Evolutionary conservation across 257 asterid genomes (phyloP), one percentile per base, ranked within the genome.

Genomic region (Solanum boliviense): DNA sequence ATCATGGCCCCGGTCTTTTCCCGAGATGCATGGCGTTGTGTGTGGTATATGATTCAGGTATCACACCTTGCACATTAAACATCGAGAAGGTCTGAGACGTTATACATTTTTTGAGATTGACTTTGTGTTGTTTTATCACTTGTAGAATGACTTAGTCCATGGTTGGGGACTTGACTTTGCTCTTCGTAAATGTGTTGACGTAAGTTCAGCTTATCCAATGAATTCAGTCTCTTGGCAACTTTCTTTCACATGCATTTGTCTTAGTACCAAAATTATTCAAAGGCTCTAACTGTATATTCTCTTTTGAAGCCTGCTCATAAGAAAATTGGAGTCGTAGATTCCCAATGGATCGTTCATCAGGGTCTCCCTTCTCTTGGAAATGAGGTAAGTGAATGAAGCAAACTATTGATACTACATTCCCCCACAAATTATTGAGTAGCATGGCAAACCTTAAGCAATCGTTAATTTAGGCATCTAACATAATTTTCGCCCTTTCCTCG

Each of bases 151-250:
- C 91, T 90, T 96, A 89, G 95, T 96, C 41, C 99, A 96, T 35
- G 99, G 99, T 84, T 96, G 98, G 99, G 99, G 99, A 58, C 96
- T 96, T 21, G 99, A 96, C 91, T 91, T 95, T 9, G 98, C 98
- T 39, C 95, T 96, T 88, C 98, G 91, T 89, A 92, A 87, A 83
- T 96, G 99, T 15, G 98, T 95, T 65, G 94, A 94, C 97, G 99
- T 96, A 38, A 83, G 91, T 87, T 13, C 38, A 48, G 67, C 48
- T 62, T 4, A 48, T 48, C 71, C 68, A 23, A 71, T 6, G 38
- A 52, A 23, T 32, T 44, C 38, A 18, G 35, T 34, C 84, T 23
- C 52, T 71, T 20, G 15, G 85, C 68, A 9, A 48, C 65, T 79
- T 27, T 44, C 36, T 71, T 67, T 81, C 27, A 81, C 39, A 46